Percentiles rank a stretch among this genome's conserved stretches.
Conservation (phyloP, 306 rosid genomes). For the Acacia crassicarpa region DNA sequence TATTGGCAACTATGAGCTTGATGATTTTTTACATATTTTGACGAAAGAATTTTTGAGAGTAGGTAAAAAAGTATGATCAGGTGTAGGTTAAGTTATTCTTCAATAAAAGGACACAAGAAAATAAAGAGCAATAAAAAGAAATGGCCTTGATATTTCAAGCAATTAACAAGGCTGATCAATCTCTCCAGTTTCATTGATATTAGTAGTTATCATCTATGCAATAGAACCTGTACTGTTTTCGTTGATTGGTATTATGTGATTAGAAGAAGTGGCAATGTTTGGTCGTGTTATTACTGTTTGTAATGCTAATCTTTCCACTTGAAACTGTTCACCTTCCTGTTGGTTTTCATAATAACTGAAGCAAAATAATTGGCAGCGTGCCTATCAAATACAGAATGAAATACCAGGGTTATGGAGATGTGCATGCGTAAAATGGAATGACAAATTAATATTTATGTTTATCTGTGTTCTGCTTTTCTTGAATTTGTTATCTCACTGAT, state of each 20-base stretch:
- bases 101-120: neutral
- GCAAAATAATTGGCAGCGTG: neutral
- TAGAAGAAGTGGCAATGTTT: neutral
- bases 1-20: conserved; percentile 8
- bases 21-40: neutral
- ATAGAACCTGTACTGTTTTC: neutral
- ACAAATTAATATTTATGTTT: neutral
- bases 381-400: neutral
- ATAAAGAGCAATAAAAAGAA: neutral
- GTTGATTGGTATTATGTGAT: neutral
- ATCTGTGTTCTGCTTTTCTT: conserved; percentile 9
- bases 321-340: neutral
- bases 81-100: neutral
- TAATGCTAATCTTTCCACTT: neutral
- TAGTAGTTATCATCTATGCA: neutral
- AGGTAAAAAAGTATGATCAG: neutral
- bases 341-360: neutral
- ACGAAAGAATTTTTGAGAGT: neutral
- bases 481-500: conserved; percentile 25
- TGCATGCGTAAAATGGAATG: neutral
- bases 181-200: neutral
- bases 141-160: neutral
- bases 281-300: neutral
- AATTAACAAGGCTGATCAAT: neutral
- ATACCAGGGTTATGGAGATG: neutral